Evolutionary conservation across 768 basidiomycete species (phyloP), one percentile per base, ranked within the genome.

Genomic region (Mycena rebaudengoi): DNA sequence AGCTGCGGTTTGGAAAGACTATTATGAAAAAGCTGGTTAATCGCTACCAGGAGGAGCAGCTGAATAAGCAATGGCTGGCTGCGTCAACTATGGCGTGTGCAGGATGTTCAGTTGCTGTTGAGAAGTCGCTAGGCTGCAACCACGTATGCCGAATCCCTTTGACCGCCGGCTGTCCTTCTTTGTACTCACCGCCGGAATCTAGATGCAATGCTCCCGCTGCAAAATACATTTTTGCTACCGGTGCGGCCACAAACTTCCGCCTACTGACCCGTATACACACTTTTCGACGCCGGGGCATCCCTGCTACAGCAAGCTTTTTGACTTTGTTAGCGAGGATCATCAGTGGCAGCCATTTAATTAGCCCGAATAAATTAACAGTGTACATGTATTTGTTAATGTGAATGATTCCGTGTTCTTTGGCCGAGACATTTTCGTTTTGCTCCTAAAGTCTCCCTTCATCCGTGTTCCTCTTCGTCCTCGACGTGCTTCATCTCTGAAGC

Each of bases 201-300:
- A 92, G 91, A 93, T 93, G 91, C 91, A 86, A 7, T 94, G 91
- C 69, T 76, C 80, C n/a, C 89, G 87, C 67, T 95, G 94, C 75
- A 70, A 76, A 29, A 81, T 86, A 50, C 94, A 95, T 71, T 95
- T 94, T 70, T 95, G 94, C 79, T 95, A 92, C 69, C 85, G 88
- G 6, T 95, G 94, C 72, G 93, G 91, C 5, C 60, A 75, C 1
- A 83, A 80, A 66, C 74, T 95, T 25, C 49, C 75, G 0, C 69
- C 76, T 7, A 67, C 64, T 16, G 77, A 89, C 62, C 91, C 92
- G 0, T 94, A 94, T 66, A 70, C 66, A 25, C 93, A 95, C 71
- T 94, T 91, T 71, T 88, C 87, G 30, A 82, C 76, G 29, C 80
- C 75, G 12, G 84, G 83, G 14, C 71, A 70, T 7, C 64, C 72